Evolutionary conservation across 768 basidiomycete species (phyloP), one percentile per base, ranked within the genome.

Genomic region (Clavulina sp.): DNA sequence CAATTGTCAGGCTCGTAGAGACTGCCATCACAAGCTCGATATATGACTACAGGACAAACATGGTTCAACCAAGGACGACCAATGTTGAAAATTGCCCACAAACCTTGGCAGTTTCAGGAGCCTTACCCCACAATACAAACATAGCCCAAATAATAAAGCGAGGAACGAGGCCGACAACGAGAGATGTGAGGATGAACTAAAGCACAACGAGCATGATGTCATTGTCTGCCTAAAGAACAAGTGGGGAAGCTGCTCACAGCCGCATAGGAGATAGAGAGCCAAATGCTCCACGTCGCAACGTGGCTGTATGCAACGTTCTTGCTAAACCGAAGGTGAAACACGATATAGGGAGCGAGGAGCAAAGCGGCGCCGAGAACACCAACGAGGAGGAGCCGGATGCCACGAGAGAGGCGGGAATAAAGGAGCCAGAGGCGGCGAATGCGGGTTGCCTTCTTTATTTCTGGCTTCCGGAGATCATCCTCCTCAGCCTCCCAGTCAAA

Each of bases 401-500:
- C 69, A 48, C 74, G 67, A 18, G 80, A 72, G 19, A 84, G 70
- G 60, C 74, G 76, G 76, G 81, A 74, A 61, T 82, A 82, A 1
- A 69, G 67, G 31, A 75, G 65, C 70, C 75, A 84, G 43, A 84
- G 60, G 31, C 72, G 69, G 41, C 79, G 72, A 48, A 77, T 75
- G 47, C 82, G 72, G 57, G 71, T 76, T 3, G 78, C 80, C 58
- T 75, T 75, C 43, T 65, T 59, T 19, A 59, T 60, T 4, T 60
- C 60, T 16, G 61, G 51, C 48, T 62, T 59, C 2, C 49, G 52
- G 30, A 56, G 63, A 47, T 59, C 54, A 31, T 61, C 64, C 23
- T 71, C 70, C 13, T 78, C 75, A 44, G 75, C 77, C 49, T 82
- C 78, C 81, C 81, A 81, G 66, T 83, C 71, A 57, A 85, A 83